Conservation (phyloP, 805 yeast genomes). For the Candida suzukii region DNA sequence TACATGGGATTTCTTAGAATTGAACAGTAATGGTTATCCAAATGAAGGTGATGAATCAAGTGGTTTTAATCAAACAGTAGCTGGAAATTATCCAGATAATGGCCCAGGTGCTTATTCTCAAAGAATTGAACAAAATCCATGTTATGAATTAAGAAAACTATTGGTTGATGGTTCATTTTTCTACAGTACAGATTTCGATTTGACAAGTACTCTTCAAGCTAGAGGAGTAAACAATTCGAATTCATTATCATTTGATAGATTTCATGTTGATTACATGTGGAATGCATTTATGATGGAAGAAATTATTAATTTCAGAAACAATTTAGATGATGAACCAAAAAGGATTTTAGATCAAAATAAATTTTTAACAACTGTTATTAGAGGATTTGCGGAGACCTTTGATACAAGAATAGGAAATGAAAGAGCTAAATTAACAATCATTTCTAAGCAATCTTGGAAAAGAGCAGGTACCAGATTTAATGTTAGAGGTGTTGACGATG, state of each 20-base stretch:
- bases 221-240: conserved; percentile 47
- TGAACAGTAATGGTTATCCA: conserved; percentile 66
- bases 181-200: conserved; percentile 86
- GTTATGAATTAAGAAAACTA: conserved; percentile 70
- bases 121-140: conserved; percentile 62
- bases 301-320: conserved; percentile 64
- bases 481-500: conserved; percentile 93
- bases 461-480: conserved; percentile 95
- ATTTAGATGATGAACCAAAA: conserved; percentile 55
- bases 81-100: conserved; percentile 19
- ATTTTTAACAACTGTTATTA: conserved; percentile 82
- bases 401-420: conserved; percentile 30
- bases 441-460: conserved; percentile 94
- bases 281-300: conserved; percentile 86
- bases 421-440: conserved; percentile 56
- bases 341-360: conserved; percentile 63
- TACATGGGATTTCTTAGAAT: conserved; percentile 73
- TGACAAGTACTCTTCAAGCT: conserved; percentile 79
- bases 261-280: conserved; percentile 93
- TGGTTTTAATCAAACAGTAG: conserved; percentile 1
- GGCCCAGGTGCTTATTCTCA: conserved; percentile 9
- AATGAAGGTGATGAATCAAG: conserved; percentile 27
- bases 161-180: conserved; percentile 85
- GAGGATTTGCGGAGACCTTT: conserved; percentile 90
- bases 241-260: conserved; percentile 47